Evolutionary conservation across 192 early-diverging fungal genomes (phyloP).

Genomic region (Lunasporangiospora selenospora): DNA sequence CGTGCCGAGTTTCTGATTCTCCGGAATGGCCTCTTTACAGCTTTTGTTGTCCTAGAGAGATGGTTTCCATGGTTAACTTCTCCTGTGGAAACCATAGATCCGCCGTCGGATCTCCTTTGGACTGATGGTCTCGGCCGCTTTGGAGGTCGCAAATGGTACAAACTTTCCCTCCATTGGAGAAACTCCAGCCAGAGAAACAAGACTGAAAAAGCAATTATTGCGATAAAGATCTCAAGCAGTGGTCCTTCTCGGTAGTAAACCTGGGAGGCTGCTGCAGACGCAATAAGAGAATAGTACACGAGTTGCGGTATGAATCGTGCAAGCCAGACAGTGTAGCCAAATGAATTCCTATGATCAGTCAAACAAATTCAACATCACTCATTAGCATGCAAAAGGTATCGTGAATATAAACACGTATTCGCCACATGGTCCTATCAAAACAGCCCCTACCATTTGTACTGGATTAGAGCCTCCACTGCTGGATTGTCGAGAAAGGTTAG

Average conservation of each 20-base stretch:
- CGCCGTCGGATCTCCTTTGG: too few species aligned
- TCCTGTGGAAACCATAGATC: too few species aligned
- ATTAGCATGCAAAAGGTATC: neutral
- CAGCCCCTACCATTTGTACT: constrained; percentile 8
- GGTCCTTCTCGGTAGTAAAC: neutral
- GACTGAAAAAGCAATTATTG: neutral
- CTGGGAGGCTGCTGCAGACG: neutral
- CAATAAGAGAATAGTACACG: constrained; percentile 1
- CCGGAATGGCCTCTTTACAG: too few species aligned
- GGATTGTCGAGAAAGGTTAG: constrained; percentile 11
- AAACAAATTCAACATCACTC: neutral
- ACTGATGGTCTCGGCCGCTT: too few species aligned
- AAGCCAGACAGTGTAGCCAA: constrained; percentile 15
- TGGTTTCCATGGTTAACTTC: too few species aligned
- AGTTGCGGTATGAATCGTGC: constrained; percentile 7
- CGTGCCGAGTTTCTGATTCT: too few species aligned
- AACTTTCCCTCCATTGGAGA: constrained; percentile 6
- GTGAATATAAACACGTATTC: neutral
- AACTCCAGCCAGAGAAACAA: constrained; percentile 14
- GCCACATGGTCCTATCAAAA: neutral
- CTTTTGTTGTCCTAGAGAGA: too few species aligned
- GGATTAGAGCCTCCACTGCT: constrained; percentile 3
- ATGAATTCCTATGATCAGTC: constrained; percentile 10
- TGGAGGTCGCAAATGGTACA: too few species aligned
- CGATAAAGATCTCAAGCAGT: neutral